A percentile compares a stretch with the other conserved stretches of the same genome.
Conservation (phyloP, 108 stramenopile genomes). For the Nannochloropsis salina region DNA sequence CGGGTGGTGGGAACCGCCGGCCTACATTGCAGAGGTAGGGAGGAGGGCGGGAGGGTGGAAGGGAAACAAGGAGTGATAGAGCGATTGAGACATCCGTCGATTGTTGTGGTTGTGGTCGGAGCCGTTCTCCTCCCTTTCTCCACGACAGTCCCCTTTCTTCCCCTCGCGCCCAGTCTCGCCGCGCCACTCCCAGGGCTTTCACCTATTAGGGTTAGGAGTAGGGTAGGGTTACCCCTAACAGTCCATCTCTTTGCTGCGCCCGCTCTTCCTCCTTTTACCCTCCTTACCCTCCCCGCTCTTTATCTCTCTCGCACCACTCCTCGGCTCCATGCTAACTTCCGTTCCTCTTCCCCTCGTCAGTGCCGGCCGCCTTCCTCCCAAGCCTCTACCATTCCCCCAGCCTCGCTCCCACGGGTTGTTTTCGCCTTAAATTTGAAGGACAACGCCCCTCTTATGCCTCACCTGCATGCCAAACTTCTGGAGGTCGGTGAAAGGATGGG, state of each 20-base stretch:
- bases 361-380: not conserved
- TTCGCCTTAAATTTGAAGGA: not conserved
- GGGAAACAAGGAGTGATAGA: not conserved
- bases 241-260: no score
- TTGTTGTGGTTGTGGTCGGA: no score
- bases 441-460: not conserved
- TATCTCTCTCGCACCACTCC: no score
- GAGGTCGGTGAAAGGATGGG: not conserved
- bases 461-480: not conserved
- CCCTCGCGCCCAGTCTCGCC: no score
- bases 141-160: no score
- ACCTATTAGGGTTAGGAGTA: no score
- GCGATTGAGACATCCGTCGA: not conserved
- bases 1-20: not conserved
- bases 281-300: no score
- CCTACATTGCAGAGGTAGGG: conserved; percentile 14
- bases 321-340: no score
- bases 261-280: no score
- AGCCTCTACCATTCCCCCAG: not conserved
- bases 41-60: not conserved
- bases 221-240: no score
- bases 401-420: not conserved
- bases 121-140: no score
- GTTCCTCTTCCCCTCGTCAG: not conserved
- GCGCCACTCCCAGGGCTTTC: no score